Conservation (phyloP, 2,329 filamentous ascomycete genomes). For the Talaromyces rugulosus region DNA sequence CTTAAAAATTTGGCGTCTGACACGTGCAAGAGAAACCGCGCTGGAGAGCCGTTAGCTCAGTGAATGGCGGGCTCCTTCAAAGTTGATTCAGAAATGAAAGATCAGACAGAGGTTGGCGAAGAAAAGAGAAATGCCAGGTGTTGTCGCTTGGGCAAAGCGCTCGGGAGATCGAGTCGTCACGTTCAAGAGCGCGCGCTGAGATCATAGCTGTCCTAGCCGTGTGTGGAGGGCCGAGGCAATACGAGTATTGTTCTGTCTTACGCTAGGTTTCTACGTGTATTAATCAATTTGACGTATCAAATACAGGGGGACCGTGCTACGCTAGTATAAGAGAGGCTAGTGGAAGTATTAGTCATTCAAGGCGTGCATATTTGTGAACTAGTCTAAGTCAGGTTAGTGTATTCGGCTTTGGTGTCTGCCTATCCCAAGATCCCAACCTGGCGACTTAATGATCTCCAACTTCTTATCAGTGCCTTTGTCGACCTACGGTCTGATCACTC, state of each 20-base stretch:
- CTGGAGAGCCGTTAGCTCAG: neutral
- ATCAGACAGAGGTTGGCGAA: neutral
- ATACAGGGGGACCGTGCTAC: neutral
- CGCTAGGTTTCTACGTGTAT: neutral
- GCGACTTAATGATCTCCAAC: neutral
- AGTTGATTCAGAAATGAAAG: neutral
- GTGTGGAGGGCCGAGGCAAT: neutral
- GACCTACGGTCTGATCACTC: neutral
- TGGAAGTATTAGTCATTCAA: neutral
- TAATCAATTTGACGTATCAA: neutral
- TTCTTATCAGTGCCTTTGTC: neutral
- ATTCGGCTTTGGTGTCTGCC: neutral
- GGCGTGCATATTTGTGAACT: neutral
- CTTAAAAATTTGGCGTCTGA: neutral
- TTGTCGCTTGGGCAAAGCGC: neutral
- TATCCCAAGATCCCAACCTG: neutral
- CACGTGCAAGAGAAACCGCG: neutral
- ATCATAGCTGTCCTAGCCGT: conserved; percentile 11
- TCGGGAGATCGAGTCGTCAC: neutral
- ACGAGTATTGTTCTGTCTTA: neutral
- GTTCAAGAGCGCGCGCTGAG: conserved; percentile 7
- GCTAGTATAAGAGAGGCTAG: neutral
- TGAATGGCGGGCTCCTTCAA: neutral
- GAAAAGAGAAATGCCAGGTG: neutral
- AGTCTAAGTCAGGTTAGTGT: neutral